phyloP scores from a whole-genome alignment of 345 rosid species.

The Eucalyptus curtisii region DNA sequence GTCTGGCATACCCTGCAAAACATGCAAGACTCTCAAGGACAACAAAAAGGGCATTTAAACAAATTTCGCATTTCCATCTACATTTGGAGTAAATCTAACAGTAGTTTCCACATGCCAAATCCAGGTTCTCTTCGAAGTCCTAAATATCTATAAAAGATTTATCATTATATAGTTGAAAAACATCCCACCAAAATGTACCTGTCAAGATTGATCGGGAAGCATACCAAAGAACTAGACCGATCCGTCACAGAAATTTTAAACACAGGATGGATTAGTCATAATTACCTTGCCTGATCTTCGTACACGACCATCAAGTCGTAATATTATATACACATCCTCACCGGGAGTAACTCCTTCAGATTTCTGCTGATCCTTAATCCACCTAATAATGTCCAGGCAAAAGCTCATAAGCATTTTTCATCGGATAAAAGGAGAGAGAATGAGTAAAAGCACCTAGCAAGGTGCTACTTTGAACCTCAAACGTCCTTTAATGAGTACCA shows the following conservation, averaged over 20 bases:
- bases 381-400: conserved; percentile 28
- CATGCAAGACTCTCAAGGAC: background rate
- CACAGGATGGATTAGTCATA: background rate
- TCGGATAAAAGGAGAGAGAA: background rate
- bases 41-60: background rate
- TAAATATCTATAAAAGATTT: background rate
- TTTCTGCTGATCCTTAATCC: conserved; percentile 85
- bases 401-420: background rate
- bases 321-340: conserved; percentile 76
- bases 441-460: background rate
- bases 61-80: background rate
- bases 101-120: background rate
- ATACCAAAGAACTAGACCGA: background rate
- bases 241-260: background rate
- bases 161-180: background rate
- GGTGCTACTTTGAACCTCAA: background rate
- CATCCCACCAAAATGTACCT: background rate
- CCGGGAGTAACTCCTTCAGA: conserved; percentile 86
- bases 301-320: conserved; percentile 93
- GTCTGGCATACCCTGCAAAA: conserved; percentile 77
- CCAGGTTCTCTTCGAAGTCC: background rate
- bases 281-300: conserved; percentile 86
- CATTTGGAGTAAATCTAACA: background rate
- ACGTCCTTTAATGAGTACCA: background rate
- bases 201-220: background rate